Evolutionary conservation across 495 filamentous ascomycete species (phyloP), one percentile per base, ranked within the genome.

Genomic region (Cercophora newfieldiana): DNA sequence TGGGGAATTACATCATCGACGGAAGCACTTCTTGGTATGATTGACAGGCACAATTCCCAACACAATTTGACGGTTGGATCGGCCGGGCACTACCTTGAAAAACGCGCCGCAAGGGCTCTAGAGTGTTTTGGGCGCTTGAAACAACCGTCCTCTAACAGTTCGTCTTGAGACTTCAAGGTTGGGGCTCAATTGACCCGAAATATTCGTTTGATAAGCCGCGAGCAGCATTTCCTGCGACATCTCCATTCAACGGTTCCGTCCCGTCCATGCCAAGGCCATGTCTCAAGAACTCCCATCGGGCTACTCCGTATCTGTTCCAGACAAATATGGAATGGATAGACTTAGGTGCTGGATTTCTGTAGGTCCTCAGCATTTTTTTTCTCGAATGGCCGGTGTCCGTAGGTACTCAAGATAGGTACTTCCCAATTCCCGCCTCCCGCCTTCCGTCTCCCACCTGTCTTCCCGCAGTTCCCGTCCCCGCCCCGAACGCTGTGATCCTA

Each of bases 1-100:
- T n/a, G 49, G 31, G 29, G 25, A 19, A 33, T 59, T 59, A 59
- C 57, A 59, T 59, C 57, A 59, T 59, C 6, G 57, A 59, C 7
- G 28, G 28, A n/a, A 19, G 28, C 30, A 33, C 30, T n/a, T n/a
- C n/a, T n/a, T 33, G 30, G 18, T 37, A 33, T 21, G 57, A 59
- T 59, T 47, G 31, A 59, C 57, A 59, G 57, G 57, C 54, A 57
- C 54, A 24, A 25, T 25, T 6, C 19, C 49, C 49, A 53, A 53
- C 19, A 22, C 30, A 33, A 12, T 12, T 33, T 33, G 30, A 33
- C 30, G 12, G 30, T 33, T 33, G 30, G 30, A 33, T 33, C 30
- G 30, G n/a, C n/a, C n/a, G n/a, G n/a, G 30, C 30, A 33, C 30
- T 33, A 33, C 30, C 4, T 4, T 33, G 30, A 12, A 33, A 12